Percentiles rank a stretch among this genome's conserved stretches.
Conservation (phyloP, 2,329 filamentous ascomycete species). For the Ciborinia camelliae region DNA sequence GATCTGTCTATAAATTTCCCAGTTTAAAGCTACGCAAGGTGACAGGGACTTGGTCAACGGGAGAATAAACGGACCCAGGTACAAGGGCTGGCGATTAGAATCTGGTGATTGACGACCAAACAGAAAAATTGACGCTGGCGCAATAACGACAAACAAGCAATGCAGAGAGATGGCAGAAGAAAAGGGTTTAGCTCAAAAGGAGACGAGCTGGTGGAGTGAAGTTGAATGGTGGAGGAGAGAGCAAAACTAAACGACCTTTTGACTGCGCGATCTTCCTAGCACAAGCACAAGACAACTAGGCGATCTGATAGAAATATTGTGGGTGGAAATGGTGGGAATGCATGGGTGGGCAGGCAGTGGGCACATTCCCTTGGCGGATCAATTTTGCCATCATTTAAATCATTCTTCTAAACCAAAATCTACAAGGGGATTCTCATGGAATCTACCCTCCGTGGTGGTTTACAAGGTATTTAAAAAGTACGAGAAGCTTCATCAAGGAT, state of each 20-base stretch:
- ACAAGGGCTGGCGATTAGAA: slow-evolving; percentile 16
- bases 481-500: neutral
- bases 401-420: neutral
- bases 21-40: neutral
- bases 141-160: neutral
- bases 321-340: slow-evolving; percentile 1
- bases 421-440: neutral
- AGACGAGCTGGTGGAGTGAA: neutral
- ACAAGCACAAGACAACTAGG: neutral
- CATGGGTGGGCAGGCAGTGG: neutral
- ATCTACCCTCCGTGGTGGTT: neutral
- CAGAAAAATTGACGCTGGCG: slow-evolving; percentile 4
- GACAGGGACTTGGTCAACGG: neutral
- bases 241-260: neutral
- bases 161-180: neutral
- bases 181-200: neutral
- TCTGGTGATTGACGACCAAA: neutral
- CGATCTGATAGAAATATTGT: neutral
- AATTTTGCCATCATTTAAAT: slow-evolving; percentile 5
- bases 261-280: slow-evolving; percentile 6
- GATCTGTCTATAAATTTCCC: neutral
- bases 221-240: slow-evolving; percentile 8
- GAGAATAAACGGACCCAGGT: neutral
- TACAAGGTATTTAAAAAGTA: neutral
- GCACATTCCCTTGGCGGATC: slow-evolving; percentile 8